Evolutionary conservation across 192 early-diverging fungal species (phyloP).

Genomic region (Entomortierella parvispora): DNA sequence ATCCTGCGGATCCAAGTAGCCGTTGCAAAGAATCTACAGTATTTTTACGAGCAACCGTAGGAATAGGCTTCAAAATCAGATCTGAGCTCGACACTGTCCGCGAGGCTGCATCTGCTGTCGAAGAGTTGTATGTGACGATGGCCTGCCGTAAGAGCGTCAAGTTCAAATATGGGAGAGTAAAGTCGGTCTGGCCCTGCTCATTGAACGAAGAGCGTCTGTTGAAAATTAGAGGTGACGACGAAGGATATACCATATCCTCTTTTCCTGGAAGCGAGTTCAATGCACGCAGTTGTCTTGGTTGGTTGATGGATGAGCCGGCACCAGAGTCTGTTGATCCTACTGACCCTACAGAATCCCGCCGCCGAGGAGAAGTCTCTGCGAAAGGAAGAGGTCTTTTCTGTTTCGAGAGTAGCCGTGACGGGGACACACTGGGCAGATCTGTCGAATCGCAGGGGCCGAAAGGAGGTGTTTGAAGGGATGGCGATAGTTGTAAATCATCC

Average conservation of each 20-base stretch:
- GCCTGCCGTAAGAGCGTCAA: slow-evolving; percentile 31
- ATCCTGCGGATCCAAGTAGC: too few species aligned
- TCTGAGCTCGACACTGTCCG: neutral
- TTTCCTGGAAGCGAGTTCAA: neutral
- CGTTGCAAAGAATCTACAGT: neutral
- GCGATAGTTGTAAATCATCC: neutral
- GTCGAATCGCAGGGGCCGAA: neutral
- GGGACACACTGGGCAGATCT: neutral
- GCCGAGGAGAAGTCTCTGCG: slow-evolving; percentile 7
- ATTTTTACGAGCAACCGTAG: neutral
- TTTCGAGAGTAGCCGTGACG: slow-evolving; percentile 10
- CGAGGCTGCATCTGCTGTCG: slow-evolving; percentile 2
- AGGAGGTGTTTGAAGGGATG: neutral
- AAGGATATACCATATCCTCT: neutral
- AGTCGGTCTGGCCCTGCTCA: neutral
- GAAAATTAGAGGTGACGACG: slow-evolving; percentile 5
- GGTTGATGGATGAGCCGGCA: slow-evolving; percentile 2
- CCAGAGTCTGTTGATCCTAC: slow-evolving; percentile 9
- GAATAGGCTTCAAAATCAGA: slow-evolving; percentile 8
- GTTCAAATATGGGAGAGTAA: slow-evolving; percentile 27
- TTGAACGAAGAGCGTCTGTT: slow-evolving; percentile 16
- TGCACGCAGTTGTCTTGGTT: neutral
- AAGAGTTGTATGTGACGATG: slow-evolving; percentile 38
- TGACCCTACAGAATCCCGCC: too few species aligned
- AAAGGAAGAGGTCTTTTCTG: slow-evolving; percentile 5